Evolutionary conservation across 306 rosid genomes (phyloP), one percentile per base, ranked within the genome.

Genomic region (Notholithocarpus densiflorus): DNA sequence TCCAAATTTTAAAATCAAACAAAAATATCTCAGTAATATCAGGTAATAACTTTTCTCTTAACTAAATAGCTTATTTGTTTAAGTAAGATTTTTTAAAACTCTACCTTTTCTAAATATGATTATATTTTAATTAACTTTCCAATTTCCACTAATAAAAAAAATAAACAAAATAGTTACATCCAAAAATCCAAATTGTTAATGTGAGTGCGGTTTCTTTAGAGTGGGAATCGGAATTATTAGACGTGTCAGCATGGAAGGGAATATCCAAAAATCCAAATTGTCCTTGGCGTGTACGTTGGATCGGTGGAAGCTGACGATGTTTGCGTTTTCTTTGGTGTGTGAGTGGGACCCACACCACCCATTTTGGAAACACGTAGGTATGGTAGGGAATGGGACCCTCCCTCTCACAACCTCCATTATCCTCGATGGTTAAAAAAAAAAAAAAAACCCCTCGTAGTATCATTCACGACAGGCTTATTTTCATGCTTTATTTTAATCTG

Each of bases 281-380:
- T 90, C 90, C 86, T 84, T 86, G 81, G 82, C 94, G 90, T 87
- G 92, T 90, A 87, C 93, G 93, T 90, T 61, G 86, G 75, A 73
- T 81, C 12, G 79, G 89, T 90, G 91, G 92, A 88, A 70, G 85
- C 34, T 82, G 76, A 86, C 52, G 23, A 71, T 37, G 71, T 23
- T 31, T 11, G 6, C 48, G 27, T 10, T 53, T 69, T 24, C 59
- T 9, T 0, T 37, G 4, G 6, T 34, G 45, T 40, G 45, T 14
- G 6, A 20, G 51, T 6, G 73, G 84, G 81, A 27, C 24, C 78
- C 81, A 64, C 24, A 21, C 52, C 75, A 45, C 72, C 17, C 79
- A 68, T 71, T 23, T 61, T n/a, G 80, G 68, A 73, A 86, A 78
- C 82, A 77, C 74, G 56, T 59, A 82, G 53, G 24, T 5, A 27